Evolutionary conservation across 148 eudicot genomes (phyloP), one percentile per base, ranked within the genome.

Genomic region (Amaranthus hypochondriacus): DNA sequence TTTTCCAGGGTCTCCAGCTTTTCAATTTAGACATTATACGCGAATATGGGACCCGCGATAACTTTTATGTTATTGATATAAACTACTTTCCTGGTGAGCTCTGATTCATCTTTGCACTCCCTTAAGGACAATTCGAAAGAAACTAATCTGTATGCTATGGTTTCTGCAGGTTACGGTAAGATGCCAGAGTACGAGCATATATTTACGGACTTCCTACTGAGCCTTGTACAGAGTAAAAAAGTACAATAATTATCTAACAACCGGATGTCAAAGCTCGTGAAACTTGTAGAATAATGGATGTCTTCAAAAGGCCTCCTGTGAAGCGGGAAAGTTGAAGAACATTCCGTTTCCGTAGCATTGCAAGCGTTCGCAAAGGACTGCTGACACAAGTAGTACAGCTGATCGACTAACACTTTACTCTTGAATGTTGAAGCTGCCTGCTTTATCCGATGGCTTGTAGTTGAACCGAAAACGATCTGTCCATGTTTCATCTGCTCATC

Each of bases 111-210:
- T 68, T 52, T 39, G 44, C 67, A 62, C 66, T 9, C n/a, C 61
- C 0, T 5, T 7, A 42, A 66, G 15, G 50, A 7, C 12, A 66
- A 47, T 66, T 7, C 5, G 7, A n/a, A 28, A 15, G 69, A 66
- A 6, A 13, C 48, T 65, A 44, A n/a, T 3, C 49, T 6, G 51
- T 44, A 15, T 4, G 62, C 39, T 48, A 18, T 61, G 60, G 46
- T 69, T 48, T 47, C 59, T 73, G 78, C 91, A 93, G 98, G 98
- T 55, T 93, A 90, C 52, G 96, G 96, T 50, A 93, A 93, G 84
- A 89, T 93, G 94, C 96, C 98, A 66, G 96, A 85, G 61, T 93
- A 93, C 28, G 96, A 90, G 83, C 94, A 93, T 76, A 87, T 93
- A 66, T 90, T 93, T 63, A 93, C 98, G 12, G 98, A 93, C 77